Base-by-base conservation (phyloP, 345 rosid species). In the Eucalyptus dawsonii region DNA sequence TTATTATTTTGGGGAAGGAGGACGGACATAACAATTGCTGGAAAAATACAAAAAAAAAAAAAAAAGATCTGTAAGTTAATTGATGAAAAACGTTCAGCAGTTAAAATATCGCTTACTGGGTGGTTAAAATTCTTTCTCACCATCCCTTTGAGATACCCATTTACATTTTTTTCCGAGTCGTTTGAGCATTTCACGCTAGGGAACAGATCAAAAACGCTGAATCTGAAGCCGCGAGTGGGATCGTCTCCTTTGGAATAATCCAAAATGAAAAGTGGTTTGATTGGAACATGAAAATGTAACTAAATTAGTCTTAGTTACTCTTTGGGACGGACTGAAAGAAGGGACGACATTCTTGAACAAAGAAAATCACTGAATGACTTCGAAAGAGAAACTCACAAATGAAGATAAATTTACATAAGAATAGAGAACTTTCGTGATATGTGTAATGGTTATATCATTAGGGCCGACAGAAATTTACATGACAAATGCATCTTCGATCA, bases 151-250 rank as follows among this genome's bases (percentile, higher is more conserved):
- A 37, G 25, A 37, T 21, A 72, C 8, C 3, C 45, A 69, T 31
- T 69, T 34, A 9, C 42, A 31, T 9, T 69, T 8, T 13, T 13
- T 65, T n/a, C n/a, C n/a, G 0, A 14, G 17, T n/a, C 3, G 1
- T 7, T 7, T 0, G 5, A 29, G 5, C 40, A 67, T 8, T n/a
- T 67, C 7, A 60, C 0, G 3, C 72, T 14, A 65, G 19, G 40
- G 11, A 29, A 62, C 9, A 1, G 3, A 29, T 6, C 0, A 3
- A 34, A 69, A 31, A 34, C 7, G 4, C 16, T 6, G 8, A 72
- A 72, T 72, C 2, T 8, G 0, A 17, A 19, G 11, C 2, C 0
- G 1, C 2, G 4, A 72, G 14, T 2, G 1, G 2, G 10, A 53
- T 53, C 5, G 2, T 8, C 58, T 53, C 11, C 24, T 19, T 7